Conservation (phyloP, 2,329 filamentous ascomycete genomes). For the Colletotrichum chlorophyti region DNA sequence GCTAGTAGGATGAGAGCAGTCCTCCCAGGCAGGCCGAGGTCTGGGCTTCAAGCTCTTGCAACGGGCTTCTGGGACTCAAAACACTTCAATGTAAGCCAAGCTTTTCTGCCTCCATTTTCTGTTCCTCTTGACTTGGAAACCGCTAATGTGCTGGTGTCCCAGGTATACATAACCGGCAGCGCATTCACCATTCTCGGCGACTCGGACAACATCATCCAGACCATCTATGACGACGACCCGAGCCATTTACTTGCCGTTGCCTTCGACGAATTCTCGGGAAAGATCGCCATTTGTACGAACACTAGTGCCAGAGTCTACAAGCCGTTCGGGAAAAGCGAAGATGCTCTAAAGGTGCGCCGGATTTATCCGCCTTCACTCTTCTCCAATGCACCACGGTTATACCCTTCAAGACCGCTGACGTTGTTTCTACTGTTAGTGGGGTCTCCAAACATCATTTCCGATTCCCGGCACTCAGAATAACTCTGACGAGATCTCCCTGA, state of each 20-base stretch:
- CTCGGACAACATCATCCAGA: slow-evolving; percentile 80
- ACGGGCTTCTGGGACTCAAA: slow-evolving; percentile 76
- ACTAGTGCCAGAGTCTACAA: slow-evolving; percentile 77
- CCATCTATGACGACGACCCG: slow-evolving; percentile 84
- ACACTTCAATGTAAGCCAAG: slow-evolving; percentile 71
- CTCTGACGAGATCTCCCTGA: slow-evolving; percentile 60
- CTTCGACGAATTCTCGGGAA: slow-evolving; percentile 83
- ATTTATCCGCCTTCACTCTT: neutral
- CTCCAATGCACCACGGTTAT: no score
- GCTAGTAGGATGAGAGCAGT: slow-evolving; percentile 74
- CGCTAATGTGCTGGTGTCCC: slow-evolving; percentile 22
- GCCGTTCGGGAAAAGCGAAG: slow-evolving; percentile 74
- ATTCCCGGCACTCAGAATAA: slow-evolving; percentile 38
- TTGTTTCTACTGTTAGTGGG: slow-evolving; percentile 57
- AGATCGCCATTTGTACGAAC: slow-evolving; percentile 79
- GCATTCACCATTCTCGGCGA: slow-evolving; percentile 84
- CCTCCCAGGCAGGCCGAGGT: slow-evolving; percentile 79
- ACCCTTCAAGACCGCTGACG: no score
- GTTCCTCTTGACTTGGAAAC: neutral
- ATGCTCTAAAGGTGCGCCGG: slow-evolving; percentile 72
- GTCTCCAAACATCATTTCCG: slow-evolving; percentile 67
- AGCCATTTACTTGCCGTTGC: slow-evolving; percentile 74
- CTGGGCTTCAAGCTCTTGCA: slow-evolving; percentile 78
- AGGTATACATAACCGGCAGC: slow-evolving; percentile 91
- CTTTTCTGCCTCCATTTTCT: slow-evolving; percentile 17